Evolutionary conservation across 495 filamentous ascomycete genomes (phyloP).

Genomic region (Oleoguttula mirabilis): DNA sequence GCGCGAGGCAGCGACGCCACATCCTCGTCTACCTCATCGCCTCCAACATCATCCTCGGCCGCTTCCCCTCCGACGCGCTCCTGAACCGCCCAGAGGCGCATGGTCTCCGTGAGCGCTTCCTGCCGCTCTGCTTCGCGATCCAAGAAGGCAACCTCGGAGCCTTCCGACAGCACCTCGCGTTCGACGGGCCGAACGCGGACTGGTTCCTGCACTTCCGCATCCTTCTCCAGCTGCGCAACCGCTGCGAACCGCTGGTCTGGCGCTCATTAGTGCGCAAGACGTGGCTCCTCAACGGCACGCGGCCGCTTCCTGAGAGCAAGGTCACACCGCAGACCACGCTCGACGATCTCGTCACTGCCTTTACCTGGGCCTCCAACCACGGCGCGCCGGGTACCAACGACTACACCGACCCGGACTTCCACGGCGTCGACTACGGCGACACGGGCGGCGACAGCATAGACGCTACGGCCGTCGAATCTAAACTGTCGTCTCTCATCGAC

Average conservation of each 20-base stretch:
- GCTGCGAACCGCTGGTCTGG: conserved; percentile 74
- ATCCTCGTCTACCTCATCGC: conserved; percentile 80
- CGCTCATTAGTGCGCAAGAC: conserved; percentile 66
- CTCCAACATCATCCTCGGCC: conserved; percentile 70
- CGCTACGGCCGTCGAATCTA: conserved; percentile 53
- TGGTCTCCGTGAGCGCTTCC: conserved; percentile 57
- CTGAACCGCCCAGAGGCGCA: conserved; percentile 59
- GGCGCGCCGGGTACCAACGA: conserved; percentile 2
- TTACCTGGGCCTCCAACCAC: conserved; percentile 28
- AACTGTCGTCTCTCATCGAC: conserved; percentile 62
- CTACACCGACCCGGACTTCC: conserved; percentile 37
- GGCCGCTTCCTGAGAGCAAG: conserved; percentile 30
- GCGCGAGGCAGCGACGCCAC: conserved; percentile 56
- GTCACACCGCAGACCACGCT: conserved; percentile 48
- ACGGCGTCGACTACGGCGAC: conserved; percentile 31
- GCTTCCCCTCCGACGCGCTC: conserved; percentile 59
- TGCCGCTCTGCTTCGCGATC: conserved; percentile 63
- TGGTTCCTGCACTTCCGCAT: conserved; percentile 74
- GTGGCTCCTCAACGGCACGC: conserved; percentile 51
- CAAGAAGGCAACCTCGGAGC: conserved; percentile 62
- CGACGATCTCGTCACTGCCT: conserved; percentile 40
- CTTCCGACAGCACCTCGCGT: conserved; percentile 50
- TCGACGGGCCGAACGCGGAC: conserved; percentile 36
- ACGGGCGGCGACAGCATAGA: conserved; percentile 35
- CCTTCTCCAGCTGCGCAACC: conserved; percentile 55